Percentiles rank a stretch among this genome's conserved stretches.
Evolutionary conservation across 495 filamentous ascomycete genomes (phyloP).

Genomic region (Pyronema omphalodes): DNA sequence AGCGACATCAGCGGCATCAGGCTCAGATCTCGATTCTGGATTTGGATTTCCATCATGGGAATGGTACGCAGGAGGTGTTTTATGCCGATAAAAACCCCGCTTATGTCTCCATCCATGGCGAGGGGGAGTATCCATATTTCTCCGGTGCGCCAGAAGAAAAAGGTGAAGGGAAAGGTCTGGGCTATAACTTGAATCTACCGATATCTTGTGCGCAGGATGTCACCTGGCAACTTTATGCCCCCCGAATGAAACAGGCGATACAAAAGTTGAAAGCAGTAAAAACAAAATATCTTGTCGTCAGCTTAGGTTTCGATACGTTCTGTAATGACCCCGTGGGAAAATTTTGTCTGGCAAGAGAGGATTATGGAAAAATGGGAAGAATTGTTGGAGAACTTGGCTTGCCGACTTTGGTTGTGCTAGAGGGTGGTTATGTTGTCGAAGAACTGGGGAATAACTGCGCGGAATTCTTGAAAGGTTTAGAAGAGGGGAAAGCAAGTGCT

Average conservation of each 20-base stretch:
- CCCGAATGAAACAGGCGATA: slow-evolving; percentile 4
- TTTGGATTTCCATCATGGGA: slow-evolving; percentile 16
- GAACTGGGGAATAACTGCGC: slow-evolving; percentile 2
- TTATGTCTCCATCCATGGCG: slow-evolving; percentile 11
- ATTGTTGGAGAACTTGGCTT: slow-evolving; percentile 5
- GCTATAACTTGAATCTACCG: slow-evolving; percentile 12
- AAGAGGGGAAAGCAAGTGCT: not conserved
- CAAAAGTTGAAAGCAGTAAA: not conserved
- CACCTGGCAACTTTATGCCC: not conserved
- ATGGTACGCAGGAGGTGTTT: slow-evolving; percentile 13
- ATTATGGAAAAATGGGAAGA: slow-evolving; percentile 6
- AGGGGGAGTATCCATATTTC: slow-evolving; percentile 18
- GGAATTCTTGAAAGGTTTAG: not conserved
- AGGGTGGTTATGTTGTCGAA: slow-evolving; percentile 13
- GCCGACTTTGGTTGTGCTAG: slow-evolving; percentile 9
- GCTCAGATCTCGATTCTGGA: slow-evolving; percentile 9
- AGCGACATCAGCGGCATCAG: too few species aligned
- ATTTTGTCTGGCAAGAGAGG: slow-evolving; percentile 6
- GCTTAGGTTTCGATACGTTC: slow-evolving; percentile 14
- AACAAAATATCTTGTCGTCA: slow-evolving; percentile 9
- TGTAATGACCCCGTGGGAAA: slow-evolving; percentile 7
- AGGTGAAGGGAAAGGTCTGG: slow-evolving; percentile 5
- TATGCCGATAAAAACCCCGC: slow-evolving; percentile 7
- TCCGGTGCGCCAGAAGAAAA: slow-evolving; percentile 5
- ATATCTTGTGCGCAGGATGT: not conserved